A percentile compares a stretch with the other conserved stretches of the same genome.
Evolutionary conservation across 768 basidiomycete species (phyloP).

Genomic region (Trametes cubensis): DNA sequence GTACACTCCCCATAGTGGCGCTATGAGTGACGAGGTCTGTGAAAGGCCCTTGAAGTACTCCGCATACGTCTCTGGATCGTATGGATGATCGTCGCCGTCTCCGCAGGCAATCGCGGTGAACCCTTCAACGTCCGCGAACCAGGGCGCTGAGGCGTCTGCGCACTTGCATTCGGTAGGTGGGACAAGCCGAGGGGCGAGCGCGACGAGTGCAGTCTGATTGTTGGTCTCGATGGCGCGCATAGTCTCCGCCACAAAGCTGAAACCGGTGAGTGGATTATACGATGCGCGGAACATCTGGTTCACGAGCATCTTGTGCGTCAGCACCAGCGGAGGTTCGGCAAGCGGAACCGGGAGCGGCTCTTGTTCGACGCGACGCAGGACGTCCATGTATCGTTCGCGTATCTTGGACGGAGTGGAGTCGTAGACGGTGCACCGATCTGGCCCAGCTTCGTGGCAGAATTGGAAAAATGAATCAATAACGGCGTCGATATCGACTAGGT

Average conservation of each 20-base stretch:
- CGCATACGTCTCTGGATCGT: conserved; percentile 8
- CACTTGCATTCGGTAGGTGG: conserved; percentile 19
- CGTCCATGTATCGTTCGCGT: conserved; percentile 21
- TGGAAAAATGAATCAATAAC: conserved; percentile 22
- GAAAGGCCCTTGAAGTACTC: conserved; percentile 10
- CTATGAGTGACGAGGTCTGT: conserved; percentile 2
- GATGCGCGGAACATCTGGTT: conserved; percentile 12
- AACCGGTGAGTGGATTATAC: conserved; percentile 12
- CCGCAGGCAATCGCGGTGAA: conserved; percentile 23
- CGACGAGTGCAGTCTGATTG: conserved; percentile 18
- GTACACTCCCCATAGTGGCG: conserved; percentile 22
- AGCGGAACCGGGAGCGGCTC: conserved; percentile 16
- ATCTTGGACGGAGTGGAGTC: conserved; percentile 27
- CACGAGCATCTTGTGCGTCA: conserved; percentile 18
- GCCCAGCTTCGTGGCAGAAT: conserved; percentile 31
- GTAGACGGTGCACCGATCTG: conserved; percentile 29
- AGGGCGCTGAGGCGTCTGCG: neutral
- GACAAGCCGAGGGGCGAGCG: conserved; percentile 11
- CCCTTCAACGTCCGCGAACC: conserved; percentile 13
- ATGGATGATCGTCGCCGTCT: conserved; percentile 20
- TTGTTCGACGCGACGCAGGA: conserved; percentile 10
- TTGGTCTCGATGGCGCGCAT: conserved; percentile 18
- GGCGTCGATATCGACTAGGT: conserved; percentile 31
- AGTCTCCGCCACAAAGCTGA: conserved; percentile 11
- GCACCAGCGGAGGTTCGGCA: conserved; percentile 17